These are phyloP conservation scores for Penicillium samsonianum DNA, from an alignment of 495 filamentous ascomycete species.

Conservation along the genomic window DNA sequence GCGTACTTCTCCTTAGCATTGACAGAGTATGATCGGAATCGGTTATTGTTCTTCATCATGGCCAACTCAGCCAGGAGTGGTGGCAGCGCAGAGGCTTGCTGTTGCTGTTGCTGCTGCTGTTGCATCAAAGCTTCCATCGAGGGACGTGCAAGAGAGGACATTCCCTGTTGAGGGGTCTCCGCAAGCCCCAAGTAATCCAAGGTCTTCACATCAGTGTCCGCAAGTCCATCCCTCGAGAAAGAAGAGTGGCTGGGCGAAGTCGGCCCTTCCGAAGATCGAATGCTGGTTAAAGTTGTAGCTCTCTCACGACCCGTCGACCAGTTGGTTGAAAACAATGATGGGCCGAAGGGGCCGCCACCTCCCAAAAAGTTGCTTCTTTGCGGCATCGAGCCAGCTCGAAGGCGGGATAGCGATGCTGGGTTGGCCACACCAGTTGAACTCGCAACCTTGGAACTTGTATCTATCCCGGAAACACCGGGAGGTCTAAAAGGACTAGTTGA, in stretches of 20 bases:
- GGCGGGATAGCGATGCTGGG: slow-evolving; percentile 76
- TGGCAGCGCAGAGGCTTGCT: slow-evolving; percentile 54
- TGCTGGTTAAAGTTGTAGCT: slow-evolving; percentile 82
- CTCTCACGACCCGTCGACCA: slow-evolving; percentile 77
- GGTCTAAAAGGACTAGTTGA: slow-evolving; percentile 90
- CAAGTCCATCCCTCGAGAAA: slow-evolving; percentile 83
- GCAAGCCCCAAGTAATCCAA: slow-evolving; percentile 94
- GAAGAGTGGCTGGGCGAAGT: slow-evolving; percentile 87
- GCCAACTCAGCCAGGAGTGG: slow-evolving; percentile 79
- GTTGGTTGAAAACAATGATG: slow-evolving; percentile 83
- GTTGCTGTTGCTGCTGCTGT: slow-evolving; percentile 58
- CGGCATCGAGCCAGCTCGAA: slow-evolving; percentile 94
- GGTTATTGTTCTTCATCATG: slow-evolving; percentile 75
- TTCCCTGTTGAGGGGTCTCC: slow-evolving; percentile 84
- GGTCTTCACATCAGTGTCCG: slow-evolving; percentile 88
- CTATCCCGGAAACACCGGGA: slow-evolving; percentile 68
- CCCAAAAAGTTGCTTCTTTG: slow-evolving; percentile 71
- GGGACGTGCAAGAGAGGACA: slow-evolving; percentile 66
- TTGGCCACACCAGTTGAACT: slow-evolving; percentile 50
- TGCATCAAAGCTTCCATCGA: slow-evolving; percentile 48
- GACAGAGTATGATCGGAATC: slow-evolving; percentile 95
- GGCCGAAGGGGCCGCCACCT: slow-evolving; percentile 75
- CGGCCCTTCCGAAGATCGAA: slow-evolving; percentile 83
- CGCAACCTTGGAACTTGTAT: slow-evolving; percentile 53
- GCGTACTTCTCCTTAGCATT: slow-evolving; percentile 99